Percentiles rank a stretch among this genome's conserved stretches.
Conservation (phyloP, 306 rosid genomes). For the Adenanthera pavonina region DNA sequence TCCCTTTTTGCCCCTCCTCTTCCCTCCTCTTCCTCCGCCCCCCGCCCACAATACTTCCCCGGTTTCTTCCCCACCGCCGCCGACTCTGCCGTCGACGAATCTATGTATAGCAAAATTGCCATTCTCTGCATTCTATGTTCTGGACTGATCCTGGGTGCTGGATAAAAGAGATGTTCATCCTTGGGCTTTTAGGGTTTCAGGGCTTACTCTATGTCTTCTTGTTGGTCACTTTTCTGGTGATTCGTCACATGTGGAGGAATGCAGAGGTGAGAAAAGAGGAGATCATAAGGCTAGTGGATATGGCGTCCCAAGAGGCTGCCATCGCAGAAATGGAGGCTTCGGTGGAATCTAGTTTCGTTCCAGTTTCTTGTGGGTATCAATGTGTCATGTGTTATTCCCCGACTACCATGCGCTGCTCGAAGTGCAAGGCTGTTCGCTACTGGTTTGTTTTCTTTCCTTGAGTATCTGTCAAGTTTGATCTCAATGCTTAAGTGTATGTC, state of each 20-base stretch:
- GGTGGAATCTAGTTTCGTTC: neutral
- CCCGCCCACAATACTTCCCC: neutral
- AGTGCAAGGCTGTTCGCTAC: constrained; percentile 21
- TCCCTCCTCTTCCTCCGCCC: neutral
- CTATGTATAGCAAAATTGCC: constrained; percentile 15
- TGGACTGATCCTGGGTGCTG: constrained; percentile 17
- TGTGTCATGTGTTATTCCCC: constrained; percentile 9
- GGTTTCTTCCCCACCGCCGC: neutral
- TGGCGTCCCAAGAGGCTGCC: neutral
- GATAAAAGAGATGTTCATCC: neutral
- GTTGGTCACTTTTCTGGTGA: neutral
- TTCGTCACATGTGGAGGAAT: constrained; percentile 11
- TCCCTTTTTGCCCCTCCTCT: neutral
- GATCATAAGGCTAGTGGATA: constrained; percentile 5
- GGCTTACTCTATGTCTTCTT: neutral
- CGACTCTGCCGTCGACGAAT: neutral
- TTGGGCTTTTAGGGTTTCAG: constrained; percentile 19
- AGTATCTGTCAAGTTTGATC: too few relatives aligned
- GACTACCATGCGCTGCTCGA: constrained; percentile 19
- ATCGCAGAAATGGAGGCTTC: constrained; percentile 3
- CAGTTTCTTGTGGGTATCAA: neutral
- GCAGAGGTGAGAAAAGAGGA: constrained; percentile 7
- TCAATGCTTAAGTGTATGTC: neutral
- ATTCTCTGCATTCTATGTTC: constrained; percentile 8
- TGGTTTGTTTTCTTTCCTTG: constrained; percentile 5